A percentile compares a stretch with the other conserved stretches of the same genome.
phyloP scores from a whole-genome alignment of 768 basidiomycete species.

The Trametes maxima region DNA sequence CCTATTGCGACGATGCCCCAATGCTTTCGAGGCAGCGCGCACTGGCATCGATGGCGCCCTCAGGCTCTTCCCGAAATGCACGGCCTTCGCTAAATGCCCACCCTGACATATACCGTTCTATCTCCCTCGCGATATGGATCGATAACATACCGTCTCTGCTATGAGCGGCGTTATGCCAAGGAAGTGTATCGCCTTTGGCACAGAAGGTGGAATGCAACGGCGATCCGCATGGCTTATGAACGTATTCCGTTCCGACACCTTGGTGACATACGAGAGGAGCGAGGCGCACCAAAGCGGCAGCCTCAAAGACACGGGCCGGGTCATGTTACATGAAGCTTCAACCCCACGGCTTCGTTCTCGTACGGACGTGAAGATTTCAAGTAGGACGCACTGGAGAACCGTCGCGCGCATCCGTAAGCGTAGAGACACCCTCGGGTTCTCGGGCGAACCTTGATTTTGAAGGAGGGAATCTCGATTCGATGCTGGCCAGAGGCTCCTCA shows the following conservation, averaged over 20 bases:
- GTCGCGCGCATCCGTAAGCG: too few relatives aligned
- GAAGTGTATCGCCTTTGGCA: not conserved
- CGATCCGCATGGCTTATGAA: not conserved
- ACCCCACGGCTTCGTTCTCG: not conserved
- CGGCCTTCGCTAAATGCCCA: not conserved
- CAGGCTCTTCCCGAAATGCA: not conserved
- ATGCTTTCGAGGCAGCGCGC: too few relatives aligned
- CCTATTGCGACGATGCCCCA: too few relatives aligned
- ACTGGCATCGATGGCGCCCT: too few relatives aligned
- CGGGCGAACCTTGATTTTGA: slow-evolving; percentile 3
- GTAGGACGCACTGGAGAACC: too few relatives aligned
- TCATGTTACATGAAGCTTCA: not conserved
- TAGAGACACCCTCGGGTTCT: too few relatives aligned
- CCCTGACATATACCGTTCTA: not conserved
- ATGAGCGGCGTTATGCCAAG: not conserved
- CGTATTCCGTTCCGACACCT: not conserved
- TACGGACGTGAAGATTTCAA: slow-evolving; percentile 8
- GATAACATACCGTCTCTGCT: not conserved
- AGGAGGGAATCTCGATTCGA: not conserved
- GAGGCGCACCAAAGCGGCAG: not conserved
- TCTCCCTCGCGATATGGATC: slow-evolving; percentile 10
- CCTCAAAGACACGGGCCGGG: not conserved
- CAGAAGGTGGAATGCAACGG: not conserved
- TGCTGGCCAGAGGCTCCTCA: too few relatives aligned
- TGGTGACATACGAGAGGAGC: not conserved